Percentiles rank a stretch among this genome's conserved stretches.
These are phyloP conservation scores for Paralagenidium karlingii DNA, from an alignment of 352 stramenopile genomes.

Conservation along the genomic window DNA sequence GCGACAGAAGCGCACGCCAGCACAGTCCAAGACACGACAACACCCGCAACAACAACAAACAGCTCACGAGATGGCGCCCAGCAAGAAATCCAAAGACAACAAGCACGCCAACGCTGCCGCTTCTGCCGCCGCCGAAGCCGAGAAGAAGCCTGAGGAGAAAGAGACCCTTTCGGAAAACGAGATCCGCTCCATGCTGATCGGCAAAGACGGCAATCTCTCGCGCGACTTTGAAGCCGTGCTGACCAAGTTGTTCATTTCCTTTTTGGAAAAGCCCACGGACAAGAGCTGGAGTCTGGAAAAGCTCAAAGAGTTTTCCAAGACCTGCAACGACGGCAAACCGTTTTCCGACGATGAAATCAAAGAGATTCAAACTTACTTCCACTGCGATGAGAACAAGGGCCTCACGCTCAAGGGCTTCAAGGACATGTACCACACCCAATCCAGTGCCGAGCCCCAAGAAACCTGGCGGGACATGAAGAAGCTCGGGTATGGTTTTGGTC, in stretches of 20 bases:
- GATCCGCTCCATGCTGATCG: slow-evolving; percentile 69
- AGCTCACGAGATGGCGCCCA: too few relatives aligned
- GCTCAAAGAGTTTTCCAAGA: slow-evolving; percentile 82
- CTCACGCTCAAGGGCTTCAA: slow-evolving; percentile 84
- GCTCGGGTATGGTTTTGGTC: slow-evolving; percentile 39
- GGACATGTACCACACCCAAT: slow-evolving; percentile 88
- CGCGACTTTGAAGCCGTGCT: slow-evolving; percentile 79
- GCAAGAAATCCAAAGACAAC: too few relatives aligned
- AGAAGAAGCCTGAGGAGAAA: too few relatives aligned
- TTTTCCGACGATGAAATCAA: slow-evolving; percentile 84
- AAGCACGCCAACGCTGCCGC: too few relatives aligned
- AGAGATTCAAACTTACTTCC: slow-evolving; percentile 87
- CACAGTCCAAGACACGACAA: too few relatives aligned
- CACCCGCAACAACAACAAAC: too few relatives aligned
- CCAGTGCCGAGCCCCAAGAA: slow-evolving; percentile 78
- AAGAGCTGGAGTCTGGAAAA: slow-evolving; percentile 73
- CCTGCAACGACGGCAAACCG: slow-evolving; percentile 79
- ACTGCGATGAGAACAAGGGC: slow-evolving; percentile 85
- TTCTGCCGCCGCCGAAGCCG: slow-evolving; percentile 6
- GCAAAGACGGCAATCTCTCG: slow-evolving; percentile 69
- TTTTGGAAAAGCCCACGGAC: slow-evolving; percentile 66
- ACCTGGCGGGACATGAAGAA: slow-evolving; percentile 85
- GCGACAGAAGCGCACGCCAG: too few relatives aligned
- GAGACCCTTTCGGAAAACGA: slow-evolving; percentile 65
- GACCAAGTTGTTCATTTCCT: slow-evolving; percentile 77